Conservation (phyloP, 2,329 filamentous ascomycete species). For the Rhinocladiella mackenziei region DNA sequence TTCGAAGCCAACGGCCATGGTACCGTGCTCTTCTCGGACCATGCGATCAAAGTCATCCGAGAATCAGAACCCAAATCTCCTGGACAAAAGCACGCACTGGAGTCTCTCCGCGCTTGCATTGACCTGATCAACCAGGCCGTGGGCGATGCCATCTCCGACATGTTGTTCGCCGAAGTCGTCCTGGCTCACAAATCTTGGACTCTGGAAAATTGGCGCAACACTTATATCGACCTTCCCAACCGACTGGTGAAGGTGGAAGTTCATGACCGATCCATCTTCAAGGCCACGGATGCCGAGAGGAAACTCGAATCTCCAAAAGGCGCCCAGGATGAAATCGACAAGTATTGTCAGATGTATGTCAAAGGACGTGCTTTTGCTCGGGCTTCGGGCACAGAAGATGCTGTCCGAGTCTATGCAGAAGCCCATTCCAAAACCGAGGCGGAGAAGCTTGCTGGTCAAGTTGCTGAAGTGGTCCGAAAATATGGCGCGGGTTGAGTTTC, state of each 20-base stretch:
- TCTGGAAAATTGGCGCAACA: constrained; percentile 84
- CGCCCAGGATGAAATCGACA: constrained; percentile 80
- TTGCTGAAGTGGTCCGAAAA: constrained; percentile 69
- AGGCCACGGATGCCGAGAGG: constrained; percentile 87
- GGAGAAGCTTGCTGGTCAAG: constrained; percentile 81
- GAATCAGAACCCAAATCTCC: constrained; percentile 82
- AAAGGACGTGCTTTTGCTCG: constrained; percentile 86
- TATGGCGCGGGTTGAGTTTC: constrained; percentile 32
- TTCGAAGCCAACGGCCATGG: constrained; percentile 99
- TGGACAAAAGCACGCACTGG: constrained; percentile 82
- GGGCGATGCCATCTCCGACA: constrained; percentile 90
- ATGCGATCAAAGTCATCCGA: constrained; percentile 73
- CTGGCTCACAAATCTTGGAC: constrained; percentile 92
- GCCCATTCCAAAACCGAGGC: constrained; percentile 84
- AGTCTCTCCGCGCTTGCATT: constrained; percentile 74
- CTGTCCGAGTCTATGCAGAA: constrained; percentile 92
- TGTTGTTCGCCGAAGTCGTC: constrained; percentile 92
- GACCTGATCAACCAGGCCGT: constrained; percentile 98
- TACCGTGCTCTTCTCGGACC: constrained; percentile 87
- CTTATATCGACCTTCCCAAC: constrained; percentile 92
- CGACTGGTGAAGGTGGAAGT: constrained; percentile 92
- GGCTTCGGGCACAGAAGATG: constrained; percentile 92
- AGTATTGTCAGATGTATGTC: constrained; percentile 82
- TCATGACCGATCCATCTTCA: constrained; percentile 79
- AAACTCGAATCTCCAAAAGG: constrained; percentile 74